Conservation (phyloP, 2,329 filamentous ascomycete genomes). For the Tolypocladium cylindrosporum region DNA sequence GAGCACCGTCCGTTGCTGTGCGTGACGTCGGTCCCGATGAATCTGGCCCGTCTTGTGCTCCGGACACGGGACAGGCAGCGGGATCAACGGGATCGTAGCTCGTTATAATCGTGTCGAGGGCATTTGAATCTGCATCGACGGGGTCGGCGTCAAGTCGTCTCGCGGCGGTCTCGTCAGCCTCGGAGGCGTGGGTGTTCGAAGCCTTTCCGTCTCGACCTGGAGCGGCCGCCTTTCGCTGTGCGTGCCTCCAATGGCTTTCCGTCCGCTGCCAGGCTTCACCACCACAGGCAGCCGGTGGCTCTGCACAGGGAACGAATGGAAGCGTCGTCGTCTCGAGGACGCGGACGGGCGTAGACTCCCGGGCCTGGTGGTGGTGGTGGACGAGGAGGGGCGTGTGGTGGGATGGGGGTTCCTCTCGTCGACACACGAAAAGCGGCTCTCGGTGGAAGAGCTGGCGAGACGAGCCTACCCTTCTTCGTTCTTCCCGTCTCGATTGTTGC, state of each 20-base stretch:
- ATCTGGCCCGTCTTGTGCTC: neutral
- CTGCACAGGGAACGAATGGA: neutral
- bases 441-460: neutral
- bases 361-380: neutral
- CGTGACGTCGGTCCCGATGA: neutral
- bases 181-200: neutral
- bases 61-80: neutral
- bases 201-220: neutral
- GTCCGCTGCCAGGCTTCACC: neutral
- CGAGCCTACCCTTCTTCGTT: constrained; percentile 2
- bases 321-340: neutral
- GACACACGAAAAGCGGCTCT: neutral
- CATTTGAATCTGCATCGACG: constrained; percentile 13
- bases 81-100: constrained; percentile 11
- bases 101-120: constrained; percentile 21
- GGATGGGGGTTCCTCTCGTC: neutral
- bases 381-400: neutral
- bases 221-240: constrained; percentile 5
- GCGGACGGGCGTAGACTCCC: neutral
- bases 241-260: neutral
- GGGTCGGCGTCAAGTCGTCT: constrained; percentile 9
- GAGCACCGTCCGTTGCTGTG: neutral
- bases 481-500: constrained; percentile 7
- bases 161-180: constrained; percentile 1
- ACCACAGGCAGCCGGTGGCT: neutral